These are phyloP conservation scores for Fusarium brevicatenulatum DNA, from an alignment of 2,329 filamentous ascomycete genomes.

Conservation along the genomic window DNA sequence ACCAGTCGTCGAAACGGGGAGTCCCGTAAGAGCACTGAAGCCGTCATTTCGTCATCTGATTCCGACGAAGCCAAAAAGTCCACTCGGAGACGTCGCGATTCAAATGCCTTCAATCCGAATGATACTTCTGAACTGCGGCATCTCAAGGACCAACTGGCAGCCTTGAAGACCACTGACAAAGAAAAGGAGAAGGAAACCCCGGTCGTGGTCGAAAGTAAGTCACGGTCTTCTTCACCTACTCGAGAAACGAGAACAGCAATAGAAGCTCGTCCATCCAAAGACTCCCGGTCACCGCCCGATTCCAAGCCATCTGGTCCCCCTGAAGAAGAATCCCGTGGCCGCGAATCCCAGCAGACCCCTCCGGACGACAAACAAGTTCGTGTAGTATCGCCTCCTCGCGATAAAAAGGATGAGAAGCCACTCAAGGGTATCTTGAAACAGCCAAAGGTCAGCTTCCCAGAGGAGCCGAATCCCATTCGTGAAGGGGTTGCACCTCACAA, in stretches of 20 bases:
- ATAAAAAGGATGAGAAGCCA: slow-evolving; percentile 72
- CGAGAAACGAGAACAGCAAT: slow-evolving; percentile 17
- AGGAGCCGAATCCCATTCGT: slow-evolving; percentile 82
- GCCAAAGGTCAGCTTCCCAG: slow-evolving; percentile 85
- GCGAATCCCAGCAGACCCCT: slow-evolving; percentile 50
- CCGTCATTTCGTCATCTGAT: slow-evolving; percentile 49
- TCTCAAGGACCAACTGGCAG: slow-evolving; percentile 61
- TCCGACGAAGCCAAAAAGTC: slow-evolving; percentile 55
- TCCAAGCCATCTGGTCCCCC: slow-evolving; percentile 27
- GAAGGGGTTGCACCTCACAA: slow-evolving; percentile 96
- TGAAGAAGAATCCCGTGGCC: slow-evolving; percentile 53
- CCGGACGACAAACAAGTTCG: slow-evolving; percentile 63
- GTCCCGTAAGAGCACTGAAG: slow-evolving; percentile 50
- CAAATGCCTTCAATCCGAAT: slow-evolving; percentile 62
- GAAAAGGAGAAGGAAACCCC: slow-evolving; percentile 40
- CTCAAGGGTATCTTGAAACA: slow-evolving; percentile 88
- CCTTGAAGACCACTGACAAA: slow-evolving; percentile 48
- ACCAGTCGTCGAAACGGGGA: slow-evolving; percentile 54
- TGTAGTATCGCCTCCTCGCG: slow-evolving; percentile 77
- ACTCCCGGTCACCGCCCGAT: slow-evolving; percentile 23
- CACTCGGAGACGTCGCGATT: slow-evolving; percentile 52
- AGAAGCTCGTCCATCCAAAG: slow-evolving; percentile 29
- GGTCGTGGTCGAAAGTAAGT: slow-evolving; percentile 36
- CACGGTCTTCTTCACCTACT: slow-evolving; percentile 38
- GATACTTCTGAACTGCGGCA: slow-evolving; percentile 61